Evolutionary conservation across 2,329 filamentous ascomycete genomes (phyloP).

Genomic region (Cercospora canescens): DNA sequence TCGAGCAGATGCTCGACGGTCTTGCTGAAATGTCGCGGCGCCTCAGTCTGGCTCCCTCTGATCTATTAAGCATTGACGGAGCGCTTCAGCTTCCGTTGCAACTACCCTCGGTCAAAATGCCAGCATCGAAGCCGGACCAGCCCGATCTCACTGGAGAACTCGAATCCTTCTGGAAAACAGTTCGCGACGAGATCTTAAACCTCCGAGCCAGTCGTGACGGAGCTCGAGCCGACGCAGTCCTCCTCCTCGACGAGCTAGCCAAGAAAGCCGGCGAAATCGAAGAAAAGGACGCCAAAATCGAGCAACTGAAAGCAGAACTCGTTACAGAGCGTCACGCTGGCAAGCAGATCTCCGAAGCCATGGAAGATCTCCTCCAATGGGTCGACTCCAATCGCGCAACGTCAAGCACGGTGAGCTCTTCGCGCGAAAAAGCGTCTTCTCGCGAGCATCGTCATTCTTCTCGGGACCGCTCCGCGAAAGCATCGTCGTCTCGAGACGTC

Average conservation of each 20-base stretch:
- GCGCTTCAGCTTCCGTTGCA: not conserved
- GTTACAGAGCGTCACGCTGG: not conserved
- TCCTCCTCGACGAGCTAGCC: conserved; percentile 2
- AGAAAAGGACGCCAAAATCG: not conserved
- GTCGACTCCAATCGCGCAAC: not conserved
- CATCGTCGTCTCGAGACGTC: not conserved
- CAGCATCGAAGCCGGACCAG: not conserved
- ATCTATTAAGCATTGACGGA: not conserved
- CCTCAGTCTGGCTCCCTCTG: conserved; percentile 1
- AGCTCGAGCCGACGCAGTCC: not conserved
- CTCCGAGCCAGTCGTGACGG: not conserved
- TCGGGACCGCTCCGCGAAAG: not conserved
- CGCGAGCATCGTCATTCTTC: not conserved
- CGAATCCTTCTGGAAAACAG: conserved; percentile 5
- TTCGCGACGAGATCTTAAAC: conserved; percentile 1
- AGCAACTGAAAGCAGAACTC: not conserved
- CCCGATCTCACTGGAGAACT: not conserved
- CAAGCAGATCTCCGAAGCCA: conserved; percentile 5
- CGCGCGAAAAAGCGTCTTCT: not conserved
- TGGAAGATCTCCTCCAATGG: conserved; percentile 9
- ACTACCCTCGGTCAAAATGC: no score
- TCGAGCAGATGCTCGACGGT: conserved; percentile 6
- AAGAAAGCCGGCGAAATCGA: not conserved
- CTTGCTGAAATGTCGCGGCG: conserved; percentile 6
- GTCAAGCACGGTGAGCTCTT: not conserved